Base-by-base conservation (phyloP, 345 rosid species). In the Bruguiera parviflora region DNA sequence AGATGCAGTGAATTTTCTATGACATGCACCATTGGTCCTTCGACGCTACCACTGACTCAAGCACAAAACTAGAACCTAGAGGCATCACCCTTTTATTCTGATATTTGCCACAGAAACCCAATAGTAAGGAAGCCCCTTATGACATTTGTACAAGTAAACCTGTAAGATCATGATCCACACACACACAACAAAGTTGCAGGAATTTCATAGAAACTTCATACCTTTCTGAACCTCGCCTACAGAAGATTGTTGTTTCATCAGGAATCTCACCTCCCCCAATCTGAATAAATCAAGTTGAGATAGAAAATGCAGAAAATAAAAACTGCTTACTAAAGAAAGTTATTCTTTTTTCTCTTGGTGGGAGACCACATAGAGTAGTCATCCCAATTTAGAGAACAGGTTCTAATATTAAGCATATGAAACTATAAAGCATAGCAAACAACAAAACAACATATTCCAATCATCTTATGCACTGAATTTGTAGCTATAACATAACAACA, bases 211-310 rank as follows among this genome's bases (percentile, higher is more conserved):
- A 53, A 53, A 55, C 58, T 55, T 55, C 87, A 71, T 72, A 95
- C 99, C 96, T 95, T 85, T 95, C 97, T 65, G 99, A 86, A 80
- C 96, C 97, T 78, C 96, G 96, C 63, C 84, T 84, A 73, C 99
- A 95, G 11, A 85, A 49, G 22, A 92, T 87, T 35, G 82, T 88
- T 56, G 99, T 92, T 76, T 95, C 96, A 76, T 95, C 96, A 37
- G 96, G 96, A 73, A 77, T 73, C 73, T 92, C 89, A 61, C 99
- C 97, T 39, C 93, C 96, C 71, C 97, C 96, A 67, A 92, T 79
- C 97, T 95, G 84, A 74, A 75, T 71, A 83, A 75, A 72, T 31
- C 27, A 70, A 73, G 69, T 73, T 68, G 65, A 63, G 57, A 82
- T 64, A 76, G 53, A 68, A 68, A 65, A 28, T 65, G 37, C 21